Evolutionary conservation across 2,329 filamentous ascomycete genomes (phyloP).

Genomic region (Colletotrichum abscissum): DNA sequence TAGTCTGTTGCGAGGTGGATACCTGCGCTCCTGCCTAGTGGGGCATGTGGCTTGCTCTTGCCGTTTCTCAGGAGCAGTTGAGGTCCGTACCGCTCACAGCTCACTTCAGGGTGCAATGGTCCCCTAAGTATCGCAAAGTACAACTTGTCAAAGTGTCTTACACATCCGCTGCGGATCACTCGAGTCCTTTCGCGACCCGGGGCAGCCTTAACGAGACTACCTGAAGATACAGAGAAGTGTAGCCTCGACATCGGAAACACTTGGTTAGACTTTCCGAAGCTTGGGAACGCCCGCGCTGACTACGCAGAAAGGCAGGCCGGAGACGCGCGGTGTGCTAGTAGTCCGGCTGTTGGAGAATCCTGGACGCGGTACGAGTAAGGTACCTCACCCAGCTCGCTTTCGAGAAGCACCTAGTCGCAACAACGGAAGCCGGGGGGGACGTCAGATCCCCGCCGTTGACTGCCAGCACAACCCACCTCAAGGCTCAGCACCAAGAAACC

Average conservation of each 20-base stretch:
- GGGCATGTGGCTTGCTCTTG: slow-evolving; percentile 18
- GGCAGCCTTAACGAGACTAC: no score
- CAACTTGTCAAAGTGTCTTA: background rate
- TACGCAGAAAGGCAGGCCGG: background rate
- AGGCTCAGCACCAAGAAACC: slow-evolving; percentile 21
- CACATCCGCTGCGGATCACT: background rate
- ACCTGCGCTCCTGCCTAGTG: slow-evolving; percentile 1
- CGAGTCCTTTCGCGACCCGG: no score
- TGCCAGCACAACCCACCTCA: slow-evolving; percentile 30
- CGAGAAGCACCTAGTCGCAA: background rate
- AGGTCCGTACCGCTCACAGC: background rate
- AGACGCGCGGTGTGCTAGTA: background rate
- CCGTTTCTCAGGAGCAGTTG: background rate
- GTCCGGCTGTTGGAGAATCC: slow-evolving; percentile 2
- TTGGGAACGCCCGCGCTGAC: background rate
- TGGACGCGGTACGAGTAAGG: slow-evolving; percentile 4
- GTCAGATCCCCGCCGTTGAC: slow-evolving; percentile 31
- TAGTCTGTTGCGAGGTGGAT: slow-evolving; percentile 22
- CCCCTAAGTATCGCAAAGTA: background rate
- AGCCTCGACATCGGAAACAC: background rate
- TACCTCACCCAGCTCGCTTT: slow-evolving; percentile 7
- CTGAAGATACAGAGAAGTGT: no score
- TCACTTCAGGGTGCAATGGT: background rate
- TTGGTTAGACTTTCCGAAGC: background rate
- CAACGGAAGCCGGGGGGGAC: slow-evolving; percentile 25